Conservation (phyloP, 495 filamentous ascomycete species). For the Aspergillus steynii region DNA sequence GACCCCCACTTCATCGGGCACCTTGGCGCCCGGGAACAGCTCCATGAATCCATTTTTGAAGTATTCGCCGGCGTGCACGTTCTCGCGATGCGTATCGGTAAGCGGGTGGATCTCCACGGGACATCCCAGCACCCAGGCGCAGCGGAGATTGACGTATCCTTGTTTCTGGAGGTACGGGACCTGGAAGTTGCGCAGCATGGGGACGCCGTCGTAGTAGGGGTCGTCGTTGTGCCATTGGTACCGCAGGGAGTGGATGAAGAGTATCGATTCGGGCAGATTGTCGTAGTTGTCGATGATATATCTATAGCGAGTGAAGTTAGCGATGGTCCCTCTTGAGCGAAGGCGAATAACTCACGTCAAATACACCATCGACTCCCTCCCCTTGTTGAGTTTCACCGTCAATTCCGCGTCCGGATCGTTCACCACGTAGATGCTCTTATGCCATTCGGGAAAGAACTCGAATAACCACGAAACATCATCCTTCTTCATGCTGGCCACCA, state of each 20-base stretch:
- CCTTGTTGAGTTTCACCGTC: conserved; percentile 54
- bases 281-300: conserved; percentile 69
- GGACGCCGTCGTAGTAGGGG: conserved; percentile 49
- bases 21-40: conserved; percentile 49
- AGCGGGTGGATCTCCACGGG: conserved; percentile 57
- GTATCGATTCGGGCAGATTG: conserved; percentile 54
- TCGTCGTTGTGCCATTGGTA: conserved; percentile 66
- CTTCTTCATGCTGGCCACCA: conserved; percentile 53
- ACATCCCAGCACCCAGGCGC: conserved; percentile 62
- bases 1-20: conserved; percentile 53
- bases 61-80: conserved; percentile 47
- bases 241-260: conserved; percentile 63
- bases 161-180: conserved; percentile 52
- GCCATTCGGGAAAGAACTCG: conserved; percentile 49
- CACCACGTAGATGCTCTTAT: conserved; percentile 54
- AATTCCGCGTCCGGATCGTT: conserved; percentile 47
- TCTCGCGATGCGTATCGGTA: conserved; percentile 42
- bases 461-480: conserved; percentile 60
- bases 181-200: conserved; percentile 54
- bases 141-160: conserved; percentile 68
- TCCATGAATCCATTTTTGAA: conserved; percentile 56
- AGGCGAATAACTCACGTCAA: conserved; percentile 46
- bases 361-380: conserved; percentile 60
- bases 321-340: not conserved
- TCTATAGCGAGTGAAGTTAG: conserved; percentile 23